Evolutionary conservation across 257 asterid species (phyloP).

Genomic region (Thymus mandschuricus): DNA sequence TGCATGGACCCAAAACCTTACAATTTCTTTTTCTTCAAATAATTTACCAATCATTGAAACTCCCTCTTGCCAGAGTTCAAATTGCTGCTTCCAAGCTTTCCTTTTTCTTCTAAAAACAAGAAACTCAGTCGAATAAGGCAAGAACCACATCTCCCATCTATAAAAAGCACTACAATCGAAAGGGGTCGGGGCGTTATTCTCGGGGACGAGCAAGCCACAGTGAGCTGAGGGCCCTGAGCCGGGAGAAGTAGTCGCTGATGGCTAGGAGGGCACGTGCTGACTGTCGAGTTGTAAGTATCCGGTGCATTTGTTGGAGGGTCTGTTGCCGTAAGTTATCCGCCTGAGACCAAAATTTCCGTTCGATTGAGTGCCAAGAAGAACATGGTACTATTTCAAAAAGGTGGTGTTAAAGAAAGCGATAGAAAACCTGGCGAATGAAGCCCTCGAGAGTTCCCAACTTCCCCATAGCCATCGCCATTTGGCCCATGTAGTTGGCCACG

Average conservation of each 20-base stretch:
- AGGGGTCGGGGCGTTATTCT: constrained; percentile 41
- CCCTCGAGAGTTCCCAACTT: constrained; percentile 92
- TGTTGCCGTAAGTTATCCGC: constrained; percentile 94
- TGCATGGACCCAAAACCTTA: background rate
- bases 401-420: background rate
- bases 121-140: constrained; percentile 27
- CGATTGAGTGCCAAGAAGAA: background rate
- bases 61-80: background rate
- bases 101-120: constrained; percentile 16
- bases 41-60: background rate
- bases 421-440: constrained; percentile 86
- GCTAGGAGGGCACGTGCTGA: constrained; percentile 95
- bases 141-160: constrained; percentile 31
- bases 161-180: constrained; percentile 14
- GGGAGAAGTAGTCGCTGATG: constrained; percentile 84
- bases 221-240: constrained; percentile 91
- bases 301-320: constrained; percentile 92
- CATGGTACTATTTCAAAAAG: background rate
- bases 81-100: constrained; percentile 27
- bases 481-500: constrained; percentile 96
- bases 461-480: constrained; percentile 99
- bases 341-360: constrained; percentile 43
- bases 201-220: constrained; percentile 97
- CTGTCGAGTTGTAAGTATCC: constrained; percentile 84
- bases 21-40: background rate